A percentile compares a stretch with the other conserved stretches of the same genome.
Evolutionary conservation across 352 stramenopile species (phyloP).

Genomic region (Phytophthora kernoviae): DNA sequence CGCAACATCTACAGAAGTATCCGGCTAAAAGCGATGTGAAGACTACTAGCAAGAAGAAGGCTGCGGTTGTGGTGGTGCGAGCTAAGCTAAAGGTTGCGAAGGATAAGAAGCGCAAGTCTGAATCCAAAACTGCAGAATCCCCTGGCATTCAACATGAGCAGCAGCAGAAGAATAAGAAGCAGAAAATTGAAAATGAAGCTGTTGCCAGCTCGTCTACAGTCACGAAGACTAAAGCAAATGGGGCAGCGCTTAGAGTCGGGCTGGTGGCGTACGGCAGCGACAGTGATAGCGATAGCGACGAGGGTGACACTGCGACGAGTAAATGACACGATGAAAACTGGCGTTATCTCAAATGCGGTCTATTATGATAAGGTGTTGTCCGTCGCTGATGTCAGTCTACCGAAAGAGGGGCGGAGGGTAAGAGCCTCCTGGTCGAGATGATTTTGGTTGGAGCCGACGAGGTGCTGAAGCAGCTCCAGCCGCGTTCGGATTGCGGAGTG

Average conservation of each 20-base stretch:
- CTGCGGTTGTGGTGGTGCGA: constrained; percentile 50
- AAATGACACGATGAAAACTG: neutral
- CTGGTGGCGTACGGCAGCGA: constrained; percentile 75
- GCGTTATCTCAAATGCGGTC: neutral
- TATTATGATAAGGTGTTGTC: neutral
- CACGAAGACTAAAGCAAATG: constrained; percentile 19
- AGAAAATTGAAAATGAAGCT: constrained; percentile 18
- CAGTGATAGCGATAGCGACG: constrained; percentile 65
- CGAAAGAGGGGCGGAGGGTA: constrained; percentile 36
- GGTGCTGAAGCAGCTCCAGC: constrained; percentile 14
- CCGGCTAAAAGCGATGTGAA: constrained; percentile 35
- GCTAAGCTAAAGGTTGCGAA: constrained; percentile 56
- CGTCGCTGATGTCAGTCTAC: constrained; percentile 9
- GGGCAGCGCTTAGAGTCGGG: constrained; percentile 32
- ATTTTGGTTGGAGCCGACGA: constrained; percentile 33
- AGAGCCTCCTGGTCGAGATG: constrained; percentile 9
- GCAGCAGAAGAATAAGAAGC: constrained; percentile 23
- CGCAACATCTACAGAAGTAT: constrained; percentile 37
- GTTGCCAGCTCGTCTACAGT: neutral
- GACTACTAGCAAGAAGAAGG: constrained; percentile 26
- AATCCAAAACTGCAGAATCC: constrained; percentile 22
- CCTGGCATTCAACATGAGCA: constrained; percentile 6
- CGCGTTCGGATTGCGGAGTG: constrained; percentile 53
- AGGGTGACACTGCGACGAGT: constrained; percentile 28
- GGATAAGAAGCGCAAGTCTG: constrained; percentile 24